Percentiles rank a stretch among this genome's conserved stretches.
phyloP scores from a whole-genome alignment of 2,329 filamentous ascomycete species.

The Arachnomyces sp. region DNA sequence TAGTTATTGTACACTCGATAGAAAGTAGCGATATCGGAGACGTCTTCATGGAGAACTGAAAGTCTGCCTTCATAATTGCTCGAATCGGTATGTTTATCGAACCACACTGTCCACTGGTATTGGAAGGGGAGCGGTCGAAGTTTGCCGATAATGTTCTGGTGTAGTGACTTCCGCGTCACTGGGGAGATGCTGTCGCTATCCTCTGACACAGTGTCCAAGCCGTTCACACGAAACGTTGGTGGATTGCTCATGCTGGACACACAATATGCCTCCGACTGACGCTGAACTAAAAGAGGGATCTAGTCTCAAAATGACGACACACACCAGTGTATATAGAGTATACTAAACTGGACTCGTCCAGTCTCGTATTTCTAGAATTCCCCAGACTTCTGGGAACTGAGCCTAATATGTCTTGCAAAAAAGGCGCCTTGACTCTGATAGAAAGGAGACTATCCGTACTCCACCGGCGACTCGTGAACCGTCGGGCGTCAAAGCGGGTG shows the following conservation, averaged over 20 bases:
- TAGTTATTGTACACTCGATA: slow-evolving; percentile 79
- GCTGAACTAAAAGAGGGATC: too few relatives aligned
- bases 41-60: slow-evolving; percentile 32
- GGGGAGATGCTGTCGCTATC: slow-evolving; percentile 7
- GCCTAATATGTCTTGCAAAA: too few relatives aligned
- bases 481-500: too few relatives aligned
- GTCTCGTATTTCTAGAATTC: not conserved
- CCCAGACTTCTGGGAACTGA: too few relatives aligned
- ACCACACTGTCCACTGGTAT: slow-evolving; percentile 43
- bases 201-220: slow-evolving; percentile 12
- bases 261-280: too few relatives aligned
- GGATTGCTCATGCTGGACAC: slow-evolving; percentile 16
- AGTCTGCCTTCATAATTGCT: slow-evolving; percentile 26
- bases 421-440: too few relatives aligned
- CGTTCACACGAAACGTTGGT: slow-evolving; percentile 17
- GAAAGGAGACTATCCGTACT: too few relatives aligned
- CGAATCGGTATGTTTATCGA: slow-evolving; percentile 34
- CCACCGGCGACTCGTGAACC: too few relatives aligned
- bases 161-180: slow-evolving; percentile 29
- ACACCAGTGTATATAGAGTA: too few relatives aligned
- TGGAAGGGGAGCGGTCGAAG: slow-evolving; percentile 40
- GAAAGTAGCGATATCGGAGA: slow-evolving; percentile 47
- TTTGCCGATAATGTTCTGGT: slow-evolving; percentile 38
- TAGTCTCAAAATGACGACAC: too few relatives aligned
- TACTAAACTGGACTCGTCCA: not conserved